Evolutionary conservation across 2,329 filamentous ascomycete genomes (phyloP), one percentile per base, ranked within the genome.

Genomic region (Chaetomiaceae sp.): DNA sequence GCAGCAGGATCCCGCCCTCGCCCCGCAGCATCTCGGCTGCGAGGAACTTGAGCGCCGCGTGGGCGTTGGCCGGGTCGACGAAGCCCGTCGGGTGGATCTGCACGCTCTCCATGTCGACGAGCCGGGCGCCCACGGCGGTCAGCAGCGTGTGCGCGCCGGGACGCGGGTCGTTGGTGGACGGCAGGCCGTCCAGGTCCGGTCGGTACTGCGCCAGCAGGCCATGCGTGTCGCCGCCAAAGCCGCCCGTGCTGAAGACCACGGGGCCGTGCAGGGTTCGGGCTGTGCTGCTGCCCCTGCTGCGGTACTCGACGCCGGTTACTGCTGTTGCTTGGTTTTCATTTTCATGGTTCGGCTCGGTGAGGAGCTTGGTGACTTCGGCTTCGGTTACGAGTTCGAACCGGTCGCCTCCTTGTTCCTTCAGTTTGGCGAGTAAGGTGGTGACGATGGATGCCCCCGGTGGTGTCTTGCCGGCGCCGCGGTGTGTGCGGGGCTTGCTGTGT

Each of bases 11-110:
- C 0, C 81, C 83, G 0, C 82, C 83, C 60, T 85, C 82, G 0
- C 82, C 82, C 3, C 82, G 71, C 23, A 86, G 69, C 53, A 82
- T 72, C 65, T 86, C 83, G 0, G 82, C 82, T 0, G 82, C 82
- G 4, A 86, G 74, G 60, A 86, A 81, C 65, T 86, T 86, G 43
- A 81, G 74, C 30, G 67, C 66, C 0, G 73, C 71, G 1, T 58
- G 59, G 0, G 71, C 67, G 29, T 73, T 71, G 1, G 71, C 69
- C 0, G 76, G 75, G 57, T 85, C 81, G 5, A 86, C 70, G 61
- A 86, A 86, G 0, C 81, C 80, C 0, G 82, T 85, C 2, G 83
- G 82, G 58, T 86, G 83, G 4, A 86, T 73, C 64, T 86, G 83
- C 2, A 86, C 80, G 53, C 71, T 73, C 38, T 76, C 73, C 76